Percentiles rank a stretch among this genome's conserved stretches.
phyloP scores from a whole-genome alignment of 2,329 filamentous ascomycete genomes.

The Cladosporium sp. region DNA sequence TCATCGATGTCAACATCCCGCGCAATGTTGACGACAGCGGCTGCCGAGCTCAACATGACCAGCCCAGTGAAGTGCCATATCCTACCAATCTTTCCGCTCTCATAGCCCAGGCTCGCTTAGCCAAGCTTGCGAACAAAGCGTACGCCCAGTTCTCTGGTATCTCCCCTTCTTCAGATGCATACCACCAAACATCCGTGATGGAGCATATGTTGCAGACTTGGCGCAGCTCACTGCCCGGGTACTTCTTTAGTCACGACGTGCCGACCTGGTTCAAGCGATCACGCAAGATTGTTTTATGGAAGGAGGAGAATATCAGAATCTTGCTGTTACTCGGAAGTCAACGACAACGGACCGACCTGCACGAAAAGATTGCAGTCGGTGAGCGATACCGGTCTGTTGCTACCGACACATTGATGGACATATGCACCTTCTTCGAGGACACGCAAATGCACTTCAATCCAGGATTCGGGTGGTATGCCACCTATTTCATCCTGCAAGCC shows the following conservation, averaged over 20 bases:
- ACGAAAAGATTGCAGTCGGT: conserved; percentile 17
- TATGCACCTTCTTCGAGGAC: conserved; percentile 17
- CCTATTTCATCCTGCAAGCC: conserved; percentile 20
- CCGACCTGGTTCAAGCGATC: conserved; percentile 21
- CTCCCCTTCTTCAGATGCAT: conserved; percentile 13
- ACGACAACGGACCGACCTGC: conserved; percentile 15
- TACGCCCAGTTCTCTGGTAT: conserved; percentile 17
- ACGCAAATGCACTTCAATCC: not conserved
- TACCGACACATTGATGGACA: conserved; percentile 13
- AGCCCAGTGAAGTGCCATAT: conserved; percentile 11
- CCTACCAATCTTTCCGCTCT: conserved; percentile 18
- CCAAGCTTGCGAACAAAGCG: conserved; percentile 20
- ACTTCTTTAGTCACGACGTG: conserved; percentile 17
- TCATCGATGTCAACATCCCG: conserved; percentile 15
- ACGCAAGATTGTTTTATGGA: conserved; percentile 19
- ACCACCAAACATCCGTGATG: conserved; percentile 18
- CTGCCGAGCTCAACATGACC: conserved; percentile 5
- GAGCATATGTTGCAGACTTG: conserved; percentile 20
- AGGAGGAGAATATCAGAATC: conserved; percentile 21
- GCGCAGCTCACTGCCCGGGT: conserved; percentile 18
- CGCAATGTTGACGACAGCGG: conserved; percentile 9
- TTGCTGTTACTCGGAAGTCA: conserved; percentile 18
- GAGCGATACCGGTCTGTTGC: conserved; percentile 16
- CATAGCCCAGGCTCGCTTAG: conserved; percentile 19
- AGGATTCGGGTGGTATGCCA: conserved; percentile 20